Conservation (phyloP, 176 grass and related monocot species). For the Tillandsia leiboldiana region DNA sequence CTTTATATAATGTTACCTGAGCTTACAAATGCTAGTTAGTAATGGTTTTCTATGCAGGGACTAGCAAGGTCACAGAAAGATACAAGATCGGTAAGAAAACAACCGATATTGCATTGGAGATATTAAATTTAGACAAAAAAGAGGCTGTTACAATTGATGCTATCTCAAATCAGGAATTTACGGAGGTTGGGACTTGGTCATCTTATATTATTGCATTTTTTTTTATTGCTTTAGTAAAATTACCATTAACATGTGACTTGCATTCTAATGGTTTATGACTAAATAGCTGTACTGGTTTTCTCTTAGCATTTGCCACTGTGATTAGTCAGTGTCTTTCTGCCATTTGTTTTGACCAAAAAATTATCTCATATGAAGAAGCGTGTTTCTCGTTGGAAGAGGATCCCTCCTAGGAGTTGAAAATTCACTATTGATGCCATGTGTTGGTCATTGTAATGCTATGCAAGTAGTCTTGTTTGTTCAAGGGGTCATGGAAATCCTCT, state of each 20-base stretch:
- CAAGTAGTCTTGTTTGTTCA: too few relatives aligned
- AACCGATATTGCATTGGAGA: conserved; percentile 80
- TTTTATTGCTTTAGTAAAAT: not conserved
- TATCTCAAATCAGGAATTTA: conserved; percentile 96
- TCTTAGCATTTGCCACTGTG: too few relatives aligned
- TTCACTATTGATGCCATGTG: too few relatives aligned
- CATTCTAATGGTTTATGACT: not conserved
- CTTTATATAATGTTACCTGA: not conserved
- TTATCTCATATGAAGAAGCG: too few relatives aligned
- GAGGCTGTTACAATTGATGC: conserved; percentile 81
- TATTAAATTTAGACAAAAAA: conserved; percentile 92
- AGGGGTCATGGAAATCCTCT: too few relatives aligned
- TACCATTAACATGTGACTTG: not conserved
- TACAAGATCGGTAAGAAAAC: conserved; percentile 90
- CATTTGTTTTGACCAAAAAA: too few relatives aligned
- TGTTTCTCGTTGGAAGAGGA: too few relatives aligned
- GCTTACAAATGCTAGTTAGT: conserved; percentile 21
- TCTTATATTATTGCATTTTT: not conserved
- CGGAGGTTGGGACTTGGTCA: conserved; percentile 45
- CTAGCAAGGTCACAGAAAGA: conserved; percentile 53
- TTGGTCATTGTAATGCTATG: too few relatives aligned
- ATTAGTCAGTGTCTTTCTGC: too few relatives aligned
- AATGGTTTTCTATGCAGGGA: conserved; percentile 55
- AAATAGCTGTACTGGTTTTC: too few relatives aligned
- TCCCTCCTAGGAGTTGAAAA: too few relatives aligned